Evolutionary conservation across 352 stramenopile species (phyloP).

Genomic region (Globisporangium cystogenes): DNA sequence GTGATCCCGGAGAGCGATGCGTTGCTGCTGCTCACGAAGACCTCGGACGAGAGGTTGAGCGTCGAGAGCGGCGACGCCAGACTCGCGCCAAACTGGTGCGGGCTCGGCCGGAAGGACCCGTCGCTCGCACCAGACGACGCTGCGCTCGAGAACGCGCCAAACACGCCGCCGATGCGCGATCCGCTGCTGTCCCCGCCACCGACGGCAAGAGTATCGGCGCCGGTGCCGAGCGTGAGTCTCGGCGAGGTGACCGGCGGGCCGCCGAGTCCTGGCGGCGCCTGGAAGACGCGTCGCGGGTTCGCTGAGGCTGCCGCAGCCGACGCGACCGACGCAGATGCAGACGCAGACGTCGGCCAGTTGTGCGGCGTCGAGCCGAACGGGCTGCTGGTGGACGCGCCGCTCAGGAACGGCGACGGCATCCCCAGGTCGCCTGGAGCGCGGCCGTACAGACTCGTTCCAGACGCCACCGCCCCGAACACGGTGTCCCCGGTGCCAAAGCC

Average conservation of each 20-base stretch:
- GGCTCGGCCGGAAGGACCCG: constrained; percentile 10
- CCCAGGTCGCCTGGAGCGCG: not conserved
- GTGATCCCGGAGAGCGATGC: constrained; percentile 16
- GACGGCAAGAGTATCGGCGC: not conserved
- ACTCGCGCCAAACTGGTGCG: constrained; percentile 20
- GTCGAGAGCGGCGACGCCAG: constrained; percentile 20
- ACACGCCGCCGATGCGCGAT: constrained; percentile 1
- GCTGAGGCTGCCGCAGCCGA: constrained; percentile 6
- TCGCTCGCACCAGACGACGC: constrained; percentile 4
- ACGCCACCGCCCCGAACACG: constrained; percentile 18
- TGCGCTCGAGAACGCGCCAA: constrained; percentile 3
- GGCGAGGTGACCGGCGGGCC: constrained; percentile 9
- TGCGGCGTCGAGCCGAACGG: constrained; percentile 1
- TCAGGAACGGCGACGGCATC: constrained; percentile 10
- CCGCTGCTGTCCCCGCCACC: not conserved
- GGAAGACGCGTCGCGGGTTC: constrained; percentile 34
- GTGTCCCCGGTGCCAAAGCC: constrained; percentile 3
- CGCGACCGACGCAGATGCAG: constrained; percentile 2
- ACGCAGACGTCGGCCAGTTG: constrained; percentile 16
- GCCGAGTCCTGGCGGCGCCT: constrained; percentile 42
- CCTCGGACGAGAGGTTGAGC: constrained; percentile 18
- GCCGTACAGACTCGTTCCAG: constrained; percentile 4
- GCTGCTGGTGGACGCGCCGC: not conserved
- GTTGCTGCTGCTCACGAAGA: constrained; percentile 12
- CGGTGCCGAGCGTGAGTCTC: constrained; percentile 2